Evolutionary conservation across 495 filamentous ascomycete species (phyloP).

Genomic region (Penicillium samsonianum): DNA sequence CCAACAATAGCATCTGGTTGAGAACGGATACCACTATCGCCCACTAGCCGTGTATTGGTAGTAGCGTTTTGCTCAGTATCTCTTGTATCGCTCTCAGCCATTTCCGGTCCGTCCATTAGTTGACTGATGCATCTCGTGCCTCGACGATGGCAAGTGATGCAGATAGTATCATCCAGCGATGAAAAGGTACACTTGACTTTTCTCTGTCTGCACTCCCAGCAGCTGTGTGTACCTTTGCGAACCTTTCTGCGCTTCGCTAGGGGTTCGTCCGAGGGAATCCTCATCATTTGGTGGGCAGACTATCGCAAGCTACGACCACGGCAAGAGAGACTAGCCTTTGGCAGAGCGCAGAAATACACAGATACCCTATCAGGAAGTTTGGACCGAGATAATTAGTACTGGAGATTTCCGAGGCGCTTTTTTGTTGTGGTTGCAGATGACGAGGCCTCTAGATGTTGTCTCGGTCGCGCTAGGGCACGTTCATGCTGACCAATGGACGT

Average conservation of each 20-base stretch:
- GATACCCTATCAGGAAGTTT: not conserved
- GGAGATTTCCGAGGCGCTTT: not conserved
- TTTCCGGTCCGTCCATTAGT: constrained; percentile 28
- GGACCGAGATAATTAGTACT: not conserved
- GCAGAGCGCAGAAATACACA: not conserved
- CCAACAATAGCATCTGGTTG: not conserved
- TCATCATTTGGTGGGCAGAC: not conserved
- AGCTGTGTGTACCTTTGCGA: constrained; percentile 42
- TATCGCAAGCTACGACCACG: not conserved
- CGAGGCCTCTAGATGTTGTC: too few species aligned
- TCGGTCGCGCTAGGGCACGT: not conserved
- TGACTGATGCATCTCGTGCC: constrained; percentile 42
- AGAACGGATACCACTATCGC: not conserved
- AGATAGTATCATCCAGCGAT: constrained; percentile 29
- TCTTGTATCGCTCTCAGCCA: constrained; percentile 19
- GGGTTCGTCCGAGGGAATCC: constrained; percentile 3
- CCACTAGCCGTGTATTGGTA: not conserved
- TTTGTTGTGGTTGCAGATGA: not conserved
- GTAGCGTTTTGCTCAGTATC: constrained; percentile 23
- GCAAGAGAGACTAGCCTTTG: not conserved
- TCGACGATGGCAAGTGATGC: constrained; percentile 45
- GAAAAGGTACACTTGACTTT: constrained; percentile 41
- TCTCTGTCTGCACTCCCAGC: constrained; percentile 44
- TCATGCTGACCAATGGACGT: not conserved
- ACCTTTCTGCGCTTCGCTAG: constrained; percentile 33